Evolutionary conservation across 306 rosid species (phyloP).

Genomic region (Argentina anserina): DNA sequence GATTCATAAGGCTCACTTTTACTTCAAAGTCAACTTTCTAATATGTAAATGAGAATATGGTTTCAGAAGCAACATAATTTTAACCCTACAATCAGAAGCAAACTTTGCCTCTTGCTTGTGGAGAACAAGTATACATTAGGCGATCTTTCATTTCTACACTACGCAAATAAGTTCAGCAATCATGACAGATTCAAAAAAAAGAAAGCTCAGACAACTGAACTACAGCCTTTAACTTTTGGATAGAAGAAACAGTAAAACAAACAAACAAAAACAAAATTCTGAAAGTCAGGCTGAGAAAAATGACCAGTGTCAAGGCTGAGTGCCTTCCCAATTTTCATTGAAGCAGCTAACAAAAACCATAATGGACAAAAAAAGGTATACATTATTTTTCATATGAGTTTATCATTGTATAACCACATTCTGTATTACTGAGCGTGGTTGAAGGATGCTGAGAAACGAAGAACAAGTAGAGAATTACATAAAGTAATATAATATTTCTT

Average conservation of each 20-base stretch:
- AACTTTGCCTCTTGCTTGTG: neutral
- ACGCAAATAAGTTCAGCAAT: too few relatives aligned
- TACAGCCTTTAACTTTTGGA: neutral
- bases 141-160: too few relatives aligned
- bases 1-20: neutral
- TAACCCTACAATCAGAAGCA: neutral
- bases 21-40: neutral
- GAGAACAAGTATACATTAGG: neutral
- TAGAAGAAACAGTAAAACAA: too few relatives aligned
- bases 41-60: neutral
- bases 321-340: neutral
- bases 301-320: neutral
- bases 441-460: neutral
- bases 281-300: neutral
- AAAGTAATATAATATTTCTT: neutral
- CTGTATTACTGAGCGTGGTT: neutral
- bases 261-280: neutral
- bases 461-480: neutral
- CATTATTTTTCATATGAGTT: too few relatives aligned
- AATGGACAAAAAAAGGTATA: too few relatives aligned
- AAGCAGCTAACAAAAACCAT: neutral
- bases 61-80: constrained; percentile 2
- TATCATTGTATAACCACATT: neutral
- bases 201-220: neutral
- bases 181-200: neutral